A percentile compares a stretch with the other conserved stretches of the same genome.
Evolutionary conservation across 176 grass and related monocot species (phyloP).

Genomic region (Cymbopogon citratus): DNA sequence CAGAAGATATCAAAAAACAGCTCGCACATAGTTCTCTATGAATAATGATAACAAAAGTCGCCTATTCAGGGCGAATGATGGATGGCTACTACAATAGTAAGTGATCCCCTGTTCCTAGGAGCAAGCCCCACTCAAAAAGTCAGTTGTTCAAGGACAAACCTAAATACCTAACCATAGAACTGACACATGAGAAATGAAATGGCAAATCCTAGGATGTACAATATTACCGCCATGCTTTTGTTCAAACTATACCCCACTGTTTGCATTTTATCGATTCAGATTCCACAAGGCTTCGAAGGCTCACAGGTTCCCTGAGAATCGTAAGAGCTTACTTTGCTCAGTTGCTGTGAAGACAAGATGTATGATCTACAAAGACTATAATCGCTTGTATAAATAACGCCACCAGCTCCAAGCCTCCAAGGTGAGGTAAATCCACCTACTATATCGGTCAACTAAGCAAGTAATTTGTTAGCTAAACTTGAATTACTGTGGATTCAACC

Average conservation of each 20-base stretch:
- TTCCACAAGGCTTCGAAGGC: too few species aligned
- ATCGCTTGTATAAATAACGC: too few species aligned
- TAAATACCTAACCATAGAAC: background rate
- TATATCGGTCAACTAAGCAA: background rate
- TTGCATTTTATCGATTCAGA: too few species aligned
- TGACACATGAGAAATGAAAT: background rate
- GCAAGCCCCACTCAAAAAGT: background rate
- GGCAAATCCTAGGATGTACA: background rate
- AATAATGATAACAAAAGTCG: background rate
- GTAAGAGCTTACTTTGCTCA: too few species aligned
- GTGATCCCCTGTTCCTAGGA: background rate
- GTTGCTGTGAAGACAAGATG: too few species aligned
- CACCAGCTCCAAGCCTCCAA: too few species aligned
- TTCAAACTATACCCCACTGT: constrained; percentile 1
- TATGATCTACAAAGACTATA: too few species aligned
- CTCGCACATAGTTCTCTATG: background rate
- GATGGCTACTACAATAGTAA: background rate
- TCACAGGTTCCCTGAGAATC: too few species aligned
- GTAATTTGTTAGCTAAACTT: background rate
- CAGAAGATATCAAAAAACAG: background rate
- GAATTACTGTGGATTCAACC: background rate
- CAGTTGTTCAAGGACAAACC: background rate
- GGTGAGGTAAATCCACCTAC: too few species aligned
- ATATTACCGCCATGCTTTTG: background rate
- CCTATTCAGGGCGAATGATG: background rate